Percentiles rank a stretch among this genome's conserved stretches.
Evolutionary conservation across 2,329 filamentous ascomycete genomes (phyloP).

Genomic region (Thelonectria olida): DNA sequence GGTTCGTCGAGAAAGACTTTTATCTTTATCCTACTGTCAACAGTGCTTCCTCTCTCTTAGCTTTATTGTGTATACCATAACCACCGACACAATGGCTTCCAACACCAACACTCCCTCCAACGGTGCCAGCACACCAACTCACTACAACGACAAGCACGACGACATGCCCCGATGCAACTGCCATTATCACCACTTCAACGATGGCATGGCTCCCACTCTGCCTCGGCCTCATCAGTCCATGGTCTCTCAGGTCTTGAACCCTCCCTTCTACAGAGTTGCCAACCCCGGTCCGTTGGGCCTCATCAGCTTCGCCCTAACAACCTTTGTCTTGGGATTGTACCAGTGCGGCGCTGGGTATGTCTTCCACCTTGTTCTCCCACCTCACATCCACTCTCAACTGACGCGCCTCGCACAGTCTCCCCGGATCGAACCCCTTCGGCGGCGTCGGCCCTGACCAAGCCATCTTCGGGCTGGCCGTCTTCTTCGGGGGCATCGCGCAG

Average conservation of each 20-base stretch:
- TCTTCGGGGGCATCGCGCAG: conserved; percentile 74
- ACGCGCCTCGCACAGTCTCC: conserved; percentile 45
- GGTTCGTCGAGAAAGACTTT: neutral
- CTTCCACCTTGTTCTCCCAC: neutral
- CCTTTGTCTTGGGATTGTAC: conserved; percentile 65
- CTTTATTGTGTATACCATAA: neutral
- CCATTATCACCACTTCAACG: conserved; percentile 24
- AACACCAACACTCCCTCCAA: conserved; percentile 28
- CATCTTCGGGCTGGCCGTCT: conserved; percentile 48
- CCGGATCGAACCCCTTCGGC: conserved; percentile 45
- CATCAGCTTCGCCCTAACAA: conserved; percentile 72
- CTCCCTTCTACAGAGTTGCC: conserved; percentile 56
- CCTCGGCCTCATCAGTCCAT: conserved; percentile 45
- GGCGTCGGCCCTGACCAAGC: conserved; percentile 47
- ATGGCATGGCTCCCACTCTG: conserved; percentile 9
- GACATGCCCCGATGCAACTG: conserved; percentile 25
- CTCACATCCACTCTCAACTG: neutral
- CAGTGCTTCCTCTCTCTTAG: neutral
- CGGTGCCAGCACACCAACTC: conserved; percentile 37
- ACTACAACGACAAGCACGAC: conserved; percentile 35
- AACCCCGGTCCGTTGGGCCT: conserved; percentile 70
- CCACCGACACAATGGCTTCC: conserved; percentile 31
- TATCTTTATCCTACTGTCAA: neutral
- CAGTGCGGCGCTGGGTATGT: conserved; percentile 59
- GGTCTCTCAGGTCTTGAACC: conserved; percentile 47